phyloP scores from a whole-genome alignment of 768 basidiomycete genomes.

The Calocybe cyanea region DNA sequence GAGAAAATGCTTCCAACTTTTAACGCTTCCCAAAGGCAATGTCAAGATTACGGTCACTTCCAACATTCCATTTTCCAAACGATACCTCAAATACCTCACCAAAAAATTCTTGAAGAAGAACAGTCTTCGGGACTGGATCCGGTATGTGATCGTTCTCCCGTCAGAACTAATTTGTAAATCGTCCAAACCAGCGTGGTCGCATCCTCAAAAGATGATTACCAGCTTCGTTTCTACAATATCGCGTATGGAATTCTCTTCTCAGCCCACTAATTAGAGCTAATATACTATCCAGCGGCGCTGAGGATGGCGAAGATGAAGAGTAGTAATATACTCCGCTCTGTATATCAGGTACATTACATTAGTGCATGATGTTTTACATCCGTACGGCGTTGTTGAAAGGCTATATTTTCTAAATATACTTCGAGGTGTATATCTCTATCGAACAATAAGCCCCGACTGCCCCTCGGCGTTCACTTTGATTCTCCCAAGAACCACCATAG shows the following conservation, averaged over 20 bases:
- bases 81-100: constrained; percentile 97
- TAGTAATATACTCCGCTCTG: constrained; percentile 13
- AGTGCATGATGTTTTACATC: no score
- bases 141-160: constrained; percentile 36
- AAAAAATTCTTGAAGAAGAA: constrained; percentile 99
- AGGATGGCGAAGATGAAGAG: constrained; percentile 29
- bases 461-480: constrained; percentile 35
- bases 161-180: constrained; percentile 4
- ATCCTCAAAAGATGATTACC: constrained; percentile 88
- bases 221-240: constrained; percentile 93
- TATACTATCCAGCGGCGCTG: constrained; percentile 14
- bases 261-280: neutral
- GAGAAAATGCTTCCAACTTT: neutral
- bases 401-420: no score
- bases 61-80: constrained; percentile 89
- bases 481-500: constrained; percentile 57
- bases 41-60: constrained; percentile 84
- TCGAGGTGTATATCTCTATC: no score
- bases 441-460: neutral
- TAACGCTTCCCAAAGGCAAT: constrained; percentile 45
- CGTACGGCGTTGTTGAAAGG: no score
- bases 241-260: constrained; percentile 47
- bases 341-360: neutral
- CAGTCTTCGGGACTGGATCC: constrained; percentile 93
- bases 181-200: constrained; percentile 70